phyloP scores from a whole-genome alignment of 768 basidiomycete species.

The Symmetrospora coprosmae region DNA sequence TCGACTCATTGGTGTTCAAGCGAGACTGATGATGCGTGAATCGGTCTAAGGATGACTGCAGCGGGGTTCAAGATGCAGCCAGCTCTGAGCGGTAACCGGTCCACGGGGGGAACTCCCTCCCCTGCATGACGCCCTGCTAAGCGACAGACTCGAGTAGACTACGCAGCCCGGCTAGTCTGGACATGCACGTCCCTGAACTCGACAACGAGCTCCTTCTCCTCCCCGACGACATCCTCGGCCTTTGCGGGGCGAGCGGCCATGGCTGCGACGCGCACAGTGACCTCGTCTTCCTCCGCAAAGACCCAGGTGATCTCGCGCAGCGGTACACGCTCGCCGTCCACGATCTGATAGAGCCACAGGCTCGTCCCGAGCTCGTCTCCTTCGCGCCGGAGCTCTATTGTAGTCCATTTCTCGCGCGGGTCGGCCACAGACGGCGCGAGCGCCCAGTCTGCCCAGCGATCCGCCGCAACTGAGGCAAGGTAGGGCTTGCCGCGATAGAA shows the following conservation, averaged over 20 bases:
- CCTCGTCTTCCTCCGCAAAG: slow-evolving; percentile 24
- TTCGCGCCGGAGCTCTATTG: slow-evolving; percentile 5
- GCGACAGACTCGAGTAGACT: too few relatives aligned
- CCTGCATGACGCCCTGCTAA: too few relatives aligned
- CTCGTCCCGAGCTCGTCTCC: slow-evolving; percentile 26
- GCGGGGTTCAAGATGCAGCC: too few relatives aligned
- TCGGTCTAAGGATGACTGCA: too few relatives aligned
- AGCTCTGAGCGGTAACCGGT: too few relatives aligned
- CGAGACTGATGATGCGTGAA: too few relatives aligned
- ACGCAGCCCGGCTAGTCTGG: too few relatives aligned
- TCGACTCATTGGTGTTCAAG: too few relatives aligned
- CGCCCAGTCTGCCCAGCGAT: slow-evolving; percentile 34
- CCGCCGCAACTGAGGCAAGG: slow-evolving; percentile 33
- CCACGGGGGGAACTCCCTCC: too few relatives aligned
- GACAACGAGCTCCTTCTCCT: neutral
- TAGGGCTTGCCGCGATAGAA: slow-evolving; percentile 31
- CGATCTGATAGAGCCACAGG: slow-evolving; percentile 32
- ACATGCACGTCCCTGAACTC: neutral
- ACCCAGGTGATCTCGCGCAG: slow-evolving; percentile 35
- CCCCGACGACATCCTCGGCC: neutral
- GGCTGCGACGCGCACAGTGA: neutral
- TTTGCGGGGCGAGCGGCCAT: neutral
- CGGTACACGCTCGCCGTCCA: slow-evolving; percentile 24
- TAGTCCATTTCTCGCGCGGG: neutral
- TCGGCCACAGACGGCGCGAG: slow-evolving; percentile 23